A percentile compares a stretch with the other conserved stretches of the same genome.
Conservation (phyloP, 208 protist genomes). For the Wallacemonas rigidus region DNA sequence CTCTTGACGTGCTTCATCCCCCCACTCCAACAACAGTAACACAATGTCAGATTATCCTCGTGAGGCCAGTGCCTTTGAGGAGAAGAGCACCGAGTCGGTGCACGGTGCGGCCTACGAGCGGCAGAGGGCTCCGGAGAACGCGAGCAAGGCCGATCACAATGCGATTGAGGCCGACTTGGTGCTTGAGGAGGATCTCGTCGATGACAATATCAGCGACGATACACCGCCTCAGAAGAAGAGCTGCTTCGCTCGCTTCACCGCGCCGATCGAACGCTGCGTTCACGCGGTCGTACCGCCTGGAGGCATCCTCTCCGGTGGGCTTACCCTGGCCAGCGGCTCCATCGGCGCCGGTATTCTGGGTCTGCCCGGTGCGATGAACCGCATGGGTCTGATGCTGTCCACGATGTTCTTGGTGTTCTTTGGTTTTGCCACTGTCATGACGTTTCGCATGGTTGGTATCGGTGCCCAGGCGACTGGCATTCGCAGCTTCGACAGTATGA, state of each 20-base stretch:
- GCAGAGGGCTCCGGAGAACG: background rate
- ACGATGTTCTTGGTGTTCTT: too few species aligned
- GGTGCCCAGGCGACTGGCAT: too few species aligned
- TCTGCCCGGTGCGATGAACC: slow-evolving; percentile 42
- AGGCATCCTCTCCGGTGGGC: slow-evolving; percentile 31
- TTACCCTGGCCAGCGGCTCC: slow-evolving; percentile 41
- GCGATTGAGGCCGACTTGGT: slow-evolving; percentile 2
- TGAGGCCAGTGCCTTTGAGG: slow-evolving; percentile 9
- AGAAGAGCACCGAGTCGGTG: background rate
- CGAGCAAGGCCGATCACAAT: background rate
- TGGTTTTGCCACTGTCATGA: too few species aligned
- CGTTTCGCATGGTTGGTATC: too few species aligned
- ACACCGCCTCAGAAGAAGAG: background rate
- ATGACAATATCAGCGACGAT: background rate
- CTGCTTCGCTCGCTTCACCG: slow-evolving; percentile 5
- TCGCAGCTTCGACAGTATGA: too few species aligned
- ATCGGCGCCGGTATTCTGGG: slow-evolving; percentile 47
- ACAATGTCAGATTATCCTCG: background rate
- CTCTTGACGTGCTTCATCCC: background rate
- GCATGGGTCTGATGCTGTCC: too few species aligned
- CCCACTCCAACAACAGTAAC: background rate
- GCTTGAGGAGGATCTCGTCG: background rate
- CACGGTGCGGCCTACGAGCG: background rate
- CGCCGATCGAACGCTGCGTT: background rate
- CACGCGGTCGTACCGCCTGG: slow-evolving; percentile 32